Conservation (phyloP, 139 green algal species). For the Astrephomene gubernaculifera region DNA sequence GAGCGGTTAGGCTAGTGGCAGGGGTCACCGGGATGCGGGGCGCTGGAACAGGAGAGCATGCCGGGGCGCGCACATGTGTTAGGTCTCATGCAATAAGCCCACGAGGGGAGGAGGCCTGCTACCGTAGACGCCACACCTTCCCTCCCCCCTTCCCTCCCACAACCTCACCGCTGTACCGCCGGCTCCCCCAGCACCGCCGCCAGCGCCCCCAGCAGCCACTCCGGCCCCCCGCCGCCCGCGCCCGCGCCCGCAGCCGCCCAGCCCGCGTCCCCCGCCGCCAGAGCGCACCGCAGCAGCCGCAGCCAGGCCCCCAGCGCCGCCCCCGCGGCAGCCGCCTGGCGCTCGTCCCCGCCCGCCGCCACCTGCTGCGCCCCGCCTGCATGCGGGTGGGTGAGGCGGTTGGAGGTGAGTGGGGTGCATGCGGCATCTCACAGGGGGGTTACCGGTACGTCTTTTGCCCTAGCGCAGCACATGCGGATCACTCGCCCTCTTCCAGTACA, state of each 20-base stretch:
- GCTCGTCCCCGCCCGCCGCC: neutral
- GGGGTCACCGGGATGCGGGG: no score
- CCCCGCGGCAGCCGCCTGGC: neutral
- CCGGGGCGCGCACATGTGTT: no score
- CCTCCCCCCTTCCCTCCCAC: no score
- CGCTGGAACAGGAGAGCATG: no score
- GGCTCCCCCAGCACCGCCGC: constrained; percentile 11
- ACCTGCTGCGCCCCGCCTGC: neutral
- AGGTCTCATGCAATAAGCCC: no score
- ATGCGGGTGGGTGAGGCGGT: neutral
- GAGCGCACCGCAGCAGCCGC: neutral
- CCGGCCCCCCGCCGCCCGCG: neutral
- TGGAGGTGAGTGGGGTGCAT: neutral
- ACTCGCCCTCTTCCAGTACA: no score
- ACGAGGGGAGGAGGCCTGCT: no score
- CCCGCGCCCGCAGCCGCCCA: neutral
- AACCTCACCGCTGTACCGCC: constrained; percentile 5
- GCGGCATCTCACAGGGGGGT: no score
- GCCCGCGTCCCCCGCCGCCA: constrained; percentile 20
- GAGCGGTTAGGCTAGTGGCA: no score
- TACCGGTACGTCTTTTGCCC: no score
- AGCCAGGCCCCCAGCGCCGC: neutral
- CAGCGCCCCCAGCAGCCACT: constrained; percentile 26
- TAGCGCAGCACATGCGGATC: no score
- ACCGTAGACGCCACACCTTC: no score